Percentiles rank a stretch among this genome's conserved stretches.
phyloP scores from a whole-genome alignment of 2,329 filamentous ascomycete species.

The Herpomyces periplanetae region DNA sequence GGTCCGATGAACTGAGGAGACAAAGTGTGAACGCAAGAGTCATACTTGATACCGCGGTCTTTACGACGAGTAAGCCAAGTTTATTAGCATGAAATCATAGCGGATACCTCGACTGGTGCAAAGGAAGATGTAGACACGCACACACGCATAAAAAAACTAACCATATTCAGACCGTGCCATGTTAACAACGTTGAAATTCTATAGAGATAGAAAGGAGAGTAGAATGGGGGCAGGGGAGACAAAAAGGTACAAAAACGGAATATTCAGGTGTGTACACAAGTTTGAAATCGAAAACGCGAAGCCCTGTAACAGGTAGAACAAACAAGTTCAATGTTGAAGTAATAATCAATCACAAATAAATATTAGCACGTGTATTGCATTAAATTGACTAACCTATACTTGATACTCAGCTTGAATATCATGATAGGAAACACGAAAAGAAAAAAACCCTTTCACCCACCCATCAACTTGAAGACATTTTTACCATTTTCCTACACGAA shows the following conservation, averaged over 20 bases:
- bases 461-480: conserved; percentile 6
- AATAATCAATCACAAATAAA: conserved; percentile 3
- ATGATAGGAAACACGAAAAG: conserved; percentile 3
- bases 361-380: conserved; percentile 1
- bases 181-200: conserved; percentile 44
- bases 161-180: conserved; percentile 99
- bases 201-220: conserved; percentile 3
- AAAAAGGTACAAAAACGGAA: conserved; percentile 3
- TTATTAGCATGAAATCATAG: conserved; percentile 2
- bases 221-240: conserved; percentile 1
- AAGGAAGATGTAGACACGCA: conserved; percentile 8
- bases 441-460: conserved; percentile 1
- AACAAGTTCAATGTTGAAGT: conserved; percentile 6
- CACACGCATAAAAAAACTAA: conserved; percentile 8
- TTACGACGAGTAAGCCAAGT: conserved; percentile 8
- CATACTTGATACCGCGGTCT: conserved; percentile 95
- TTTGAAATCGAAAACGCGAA: conserved; percentile 1
- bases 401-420: conserved; percentile 6
- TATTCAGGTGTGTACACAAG: conserved; percentile 2
- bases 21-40: conserved; percentile 4
- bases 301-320: neutral
- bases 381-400: conserved; percentile 5
- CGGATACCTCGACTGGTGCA: too few species aligned
- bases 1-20: conserved; percentile 5
- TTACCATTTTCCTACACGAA: conserved; percentile 7